Evolutionary conservation across 164 flowering plant genomes (phyloP).

Genomic region (Kingdonia uniflora): DNA sequence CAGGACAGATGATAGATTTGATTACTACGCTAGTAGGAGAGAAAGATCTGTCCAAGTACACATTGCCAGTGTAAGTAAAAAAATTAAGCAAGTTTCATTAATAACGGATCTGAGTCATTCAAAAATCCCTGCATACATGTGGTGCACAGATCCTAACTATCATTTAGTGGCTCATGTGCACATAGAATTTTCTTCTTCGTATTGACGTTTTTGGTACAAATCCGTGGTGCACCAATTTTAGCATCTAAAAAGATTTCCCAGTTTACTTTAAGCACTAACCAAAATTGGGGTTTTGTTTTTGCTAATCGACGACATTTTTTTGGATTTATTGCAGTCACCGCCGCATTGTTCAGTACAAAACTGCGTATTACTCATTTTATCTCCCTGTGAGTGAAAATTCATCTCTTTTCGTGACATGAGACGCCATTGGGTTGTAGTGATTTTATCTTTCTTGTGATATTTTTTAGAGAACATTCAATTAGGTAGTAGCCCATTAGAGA

Average conservation of each 20-base stretch:
- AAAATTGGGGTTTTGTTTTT: too few relatives aligned
- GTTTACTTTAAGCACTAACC: too few relatives aligned
- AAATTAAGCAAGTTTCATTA: not conserved
- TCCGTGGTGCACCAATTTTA: too few relatives aligned
- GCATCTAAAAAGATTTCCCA: too few relatives aligned
- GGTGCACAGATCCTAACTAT: not conserved
- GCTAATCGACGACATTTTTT: slow-evolving; percentile 11
- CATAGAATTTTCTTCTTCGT: too few relatives aligned
- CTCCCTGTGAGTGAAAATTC: slow-evolving; percentile 62
- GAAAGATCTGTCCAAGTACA: slow-evolving; percentile 77
- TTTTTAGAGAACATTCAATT: too few relatives aligned
- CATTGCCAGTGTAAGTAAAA: slow-evolving; percentile 57
- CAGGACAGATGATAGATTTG: slow-evolving; percentile 95
- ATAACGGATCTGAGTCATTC: too few relatives aligned
- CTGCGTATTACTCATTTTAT: slow-evolving; percentile 94
- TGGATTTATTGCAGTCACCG: slow-evolving; percentile 55
- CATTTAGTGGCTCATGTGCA: too few relatives aligned
- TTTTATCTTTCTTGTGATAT: slow-evolving; percentile 2
- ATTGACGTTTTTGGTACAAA: too few relatives aligned
- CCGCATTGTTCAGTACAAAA: slow-evolving; percentile 94
- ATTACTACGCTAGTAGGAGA: slow-evolving; percentile 89
- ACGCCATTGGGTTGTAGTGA: not conserved
- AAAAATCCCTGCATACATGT: too few relatives aligned
- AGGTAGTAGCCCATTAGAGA: too few relatives aligned
- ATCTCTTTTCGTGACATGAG: not conserved